Base-by-base conservation (phyloP, 768 basidiomycete species). In the Naganishia antarctica region DNA sequence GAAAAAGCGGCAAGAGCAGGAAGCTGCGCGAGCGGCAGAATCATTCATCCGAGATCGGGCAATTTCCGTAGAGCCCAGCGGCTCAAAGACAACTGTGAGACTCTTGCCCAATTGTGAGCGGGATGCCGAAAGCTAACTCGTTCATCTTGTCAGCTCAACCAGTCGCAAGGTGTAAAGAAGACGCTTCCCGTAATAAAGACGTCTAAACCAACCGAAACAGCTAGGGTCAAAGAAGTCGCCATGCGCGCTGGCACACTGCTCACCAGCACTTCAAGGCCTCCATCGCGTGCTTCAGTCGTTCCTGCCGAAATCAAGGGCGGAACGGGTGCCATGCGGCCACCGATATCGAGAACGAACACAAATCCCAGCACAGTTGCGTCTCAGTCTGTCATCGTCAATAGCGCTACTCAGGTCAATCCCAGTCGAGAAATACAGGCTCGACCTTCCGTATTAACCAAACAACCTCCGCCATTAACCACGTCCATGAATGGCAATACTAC, bases 1-100 rank as follows among this genome's bases (percentile, higher is more conserved):
- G 50, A 63, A 57, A 32, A 29, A 44, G 29, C 48, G 50, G 7
- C 49, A 63, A 51, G 62, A 63, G 21, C 62, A 63, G 28, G 62
- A 63, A 40, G 51, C 49, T 1, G n/a, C 31, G 21, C 34, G 53
- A 15, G 53, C 53, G 34, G 40, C 53, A 8, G 53, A 57, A 13
- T 40, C 53, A 1, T 41, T 40, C 37, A 57, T 11, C 34, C 34
- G 37, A 29, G 53, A 57, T 40, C 32, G 53, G 32, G 53, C 53
- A 18, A 40, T 5, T 1, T 57, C 53, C 1, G 37, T 40, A 3
- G 53, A 57, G 23, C 53, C 53, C 12, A 57, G 37, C 40, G 21
- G 2, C 23, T 26, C 53, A 26, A 57, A 57, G 23, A 8, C 53
- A 23, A 40, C 34, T 34, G 53, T 57, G 37, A 57, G 53, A 25